Base-by-base conservation (phyloP, 164 flowering plant species). In the Dillenia turbinata region DNA sequence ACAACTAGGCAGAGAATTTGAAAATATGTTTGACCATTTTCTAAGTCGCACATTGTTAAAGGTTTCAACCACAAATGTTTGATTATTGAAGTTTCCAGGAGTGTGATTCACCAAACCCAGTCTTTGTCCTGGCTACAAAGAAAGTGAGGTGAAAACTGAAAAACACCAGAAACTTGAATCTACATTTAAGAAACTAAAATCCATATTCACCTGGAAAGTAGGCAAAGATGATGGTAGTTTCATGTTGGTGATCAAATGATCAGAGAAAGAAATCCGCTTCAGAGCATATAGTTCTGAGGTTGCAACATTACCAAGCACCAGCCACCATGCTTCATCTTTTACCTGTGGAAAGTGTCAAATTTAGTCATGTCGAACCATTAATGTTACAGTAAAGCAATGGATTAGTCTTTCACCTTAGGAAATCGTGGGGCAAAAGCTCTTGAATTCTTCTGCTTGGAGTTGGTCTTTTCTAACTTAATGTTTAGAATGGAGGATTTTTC, bases 251-350 rank as follows among this genome's bases (percentile, higher is more conserved):
- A 73, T 69, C 67, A 84, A 67, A 60, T 69, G 84, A 33, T 77
- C 79, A 12, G 85, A 73, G 75, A 94, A 89, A 57, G 90, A 83
- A 68, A 94, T 81, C 67, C 97, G 83, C 81, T 87, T 94, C 70
- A 90, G 55, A 56, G 90, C 84, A 81, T 78, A 79, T 17, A 94
- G 66, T 69, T 94, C 96, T 45, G 90, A 85, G 47, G 90, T 83
- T 10, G 75, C 61, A 45, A 80, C 73, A 65, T 90, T 90, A 46
- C 95, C 90, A 57, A 94, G 88, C 59, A 90, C 76, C 78, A 94
- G 68, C 98, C 98, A 90, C 97, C 97, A 94, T 48, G 92, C 97
- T 79, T 93, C 98, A 48, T 87, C 88, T 86, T 93, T 93, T 40
- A 87, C 69, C 98, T 92, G 83, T 53, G 19, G 12, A 70, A 57